These are phyloP conservation scores for Penicillium fuscoglaucum DNA, from an alignment of 2,329 filamentous ascomycete genomes.

Conservation along the genomic window DNA sequence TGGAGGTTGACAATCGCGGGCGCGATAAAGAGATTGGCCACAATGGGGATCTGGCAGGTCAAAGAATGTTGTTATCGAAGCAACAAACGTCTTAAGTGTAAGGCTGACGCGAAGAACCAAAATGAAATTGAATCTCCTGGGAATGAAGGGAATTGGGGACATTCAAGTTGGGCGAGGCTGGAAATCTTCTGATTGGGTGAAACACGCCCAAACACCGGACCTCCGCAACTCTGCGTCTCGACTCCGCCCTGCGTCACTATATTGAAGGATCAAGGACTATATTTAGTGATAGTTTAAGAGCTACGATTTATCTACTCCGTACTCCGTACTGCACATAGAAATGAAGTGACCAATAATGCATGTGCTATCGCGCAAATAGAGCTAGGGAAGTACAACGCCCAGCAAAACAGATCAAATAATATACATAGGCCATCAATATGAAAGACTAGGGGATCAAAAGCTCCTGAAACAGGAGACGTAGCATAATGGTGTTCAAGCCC, in stretches of 20 bases:
- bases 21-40: conserved; percentile 5
- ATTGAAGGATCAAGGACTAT: not conserved
- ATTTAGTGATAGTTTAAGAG: not conserved
- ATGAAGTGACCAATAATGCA: conserved; percentile 4
- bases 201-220: conserved; percentile 14
- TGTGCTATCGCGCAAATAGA: conserved; percentile 16
- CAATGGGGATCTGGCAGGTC: conserved; percentile 4
- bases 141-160: conserved; percentile 7
- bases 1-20: not conserved
- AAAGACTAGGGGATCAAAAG: conserved; percentile 5
- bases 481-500: conserved; percentile 1
- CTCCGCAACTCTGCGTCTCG: conserved; percentile 17
- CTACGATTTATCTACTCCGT: not conserved
- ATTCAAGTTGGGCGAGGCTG: conserved; percentile 22
- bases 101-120: not conserved
- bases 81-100: not conserved
- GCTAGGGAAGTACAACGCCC: conserved; percentile 23
- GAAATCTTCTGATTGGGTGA: conserved; percentile 25
- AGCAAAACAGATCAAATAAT: conserved; percentile 25
- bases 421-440: conserved; percentile 24
- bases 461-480: not conserved
- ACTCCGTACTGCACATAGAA: not conserved
- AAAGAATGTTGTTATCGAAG: conserved; percentile 8
- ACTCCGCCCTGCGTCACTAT: conserved; percentile 6
- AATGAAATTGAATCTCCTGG: conserved; percentile 4